Conservation (phyloP, 2,329 filamentous ascomycete genomes). For the Phyllachora maydis region DNA sequence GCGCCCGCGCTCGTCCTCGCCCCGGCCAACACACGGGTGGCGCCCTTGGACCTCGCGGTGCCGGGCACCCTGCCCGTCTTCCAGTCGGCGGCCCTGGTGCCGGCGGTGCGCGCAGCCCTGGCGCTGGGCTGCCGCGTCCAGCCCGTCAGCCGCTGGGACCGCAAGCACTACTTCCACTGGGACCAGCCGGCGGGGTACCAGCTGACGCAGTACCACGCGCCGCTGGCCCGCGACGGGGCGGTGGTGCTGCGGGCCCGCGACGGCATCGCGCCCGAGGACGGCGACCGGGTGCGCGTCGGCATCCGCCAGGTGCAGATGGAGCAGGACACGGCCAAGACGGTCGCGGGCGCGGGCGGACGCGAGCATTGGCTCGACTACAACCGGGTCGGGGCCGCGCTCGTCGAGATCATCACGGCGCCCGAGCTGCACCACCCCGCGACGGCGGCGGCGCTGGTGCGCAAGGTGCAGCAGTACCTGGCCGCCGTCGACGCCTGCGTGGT, state of each 20-base stretch:
- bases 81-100: constrained; percentile 64
- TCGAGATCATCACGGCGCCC: constrained; percentile 88
- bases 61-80: constrained; percentile 80
- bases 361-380: constrained; percentile 82
- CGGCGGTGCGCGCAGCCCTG: constrained; percentile 75
- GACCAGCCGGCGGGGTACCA: constrained; percentile 94
- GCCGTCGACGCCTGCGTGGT: constrained; percentile 69
- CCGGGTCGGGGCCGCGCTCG: constrained; percentile 70
- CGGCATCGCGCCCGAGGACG: constrained; percentile 58
- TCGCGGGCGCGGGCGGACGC: constrained; percentile 52
- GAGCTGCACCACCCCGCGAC: constrained; percentile 74
- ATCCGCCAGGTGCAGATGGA: constrained; percentile 95
- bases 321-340: constrained; percentile 91
- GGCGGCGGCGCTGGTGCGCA: constrained; percentile 73
- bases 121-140: constrained; percentile 68
- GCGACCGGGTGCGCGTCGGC: constrained; percentile 47
- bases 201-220: constrained; percentile 86
- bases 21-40: constrained; percentile 66
- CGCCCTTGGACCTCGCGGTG: constrained; percentile 72
- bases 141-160: constrained; percentile 62
- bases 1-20: constrained; percentile 40
- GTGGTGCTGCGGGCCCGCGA: constrained; percentile 56
- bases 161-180: constrained; percentile 99
- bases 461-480: constrained; percentile 64
- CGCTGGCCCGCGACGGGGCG: constrained; percentile 47